Base-by-base conservation (phyloP, 2,329 filamentous ascomycete species). In the Fusarium sp. region DNA sequence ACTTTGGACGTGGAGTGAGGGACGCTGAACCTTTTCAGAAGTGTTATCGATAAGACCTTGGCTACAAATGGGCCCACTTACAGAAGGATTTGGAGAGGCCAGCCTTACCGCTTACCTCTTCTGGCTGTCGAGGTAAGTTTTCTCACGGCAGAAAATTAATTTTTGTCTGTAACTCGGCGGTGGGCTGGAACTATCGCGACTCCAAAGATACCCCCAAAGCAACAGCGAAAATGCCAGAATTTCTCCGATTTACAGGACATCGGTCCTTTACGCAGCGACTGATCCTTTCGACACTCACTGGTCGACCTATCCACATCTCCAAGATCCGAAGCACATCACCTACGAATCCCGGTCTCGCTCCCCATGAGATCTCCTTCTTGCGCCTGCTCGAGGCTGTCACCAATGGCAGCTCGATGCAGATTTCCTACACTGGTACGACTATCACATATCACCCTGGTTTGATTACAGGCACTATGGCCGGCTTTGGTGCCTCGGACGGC, bases 341-440 rank as follows among this genome's bases (percentile, higher is more conserved):
- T 42, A 93, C 92, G 36, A 89, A 91, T 70, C 93, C 95, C 1
- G 95, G 95, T 71, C 90, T 99, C 51, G 90, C 92, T 50, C 89
- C 92, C 44, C 91, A 97, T 80, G 95, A 99, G 79, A 89, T 98
- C 71, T 98, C 95, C 42, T 94, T 99, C 77, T 85, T 99, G 29
- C 93, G 95, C 54, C 90, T 99, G 15, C 88, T 99, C 73, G 95
- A 98, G 77, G 86, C 92, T 68, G 85, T 99, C 71, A 99, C 95
- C 73, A 99, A 99, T 82, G 95, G 95, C 78, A 91, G 91, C 55
- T 88, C 91, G 53, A 92, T 98, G 79, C 93, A 97, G 73, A 97
- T 99, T 69, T 97, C 93, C 10, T 95, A 96, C 79, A 97, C 93
- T 2, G 95, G 95, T 74, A 98, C 95, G 0, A 93, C 92, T 1